Percentiles rank a stretch among this genome's conserved stretches.
Conservation (phyloP, 2,329 filamentous ascomycete genomes). For the Pseudogymnoascus sp. region DNA sequence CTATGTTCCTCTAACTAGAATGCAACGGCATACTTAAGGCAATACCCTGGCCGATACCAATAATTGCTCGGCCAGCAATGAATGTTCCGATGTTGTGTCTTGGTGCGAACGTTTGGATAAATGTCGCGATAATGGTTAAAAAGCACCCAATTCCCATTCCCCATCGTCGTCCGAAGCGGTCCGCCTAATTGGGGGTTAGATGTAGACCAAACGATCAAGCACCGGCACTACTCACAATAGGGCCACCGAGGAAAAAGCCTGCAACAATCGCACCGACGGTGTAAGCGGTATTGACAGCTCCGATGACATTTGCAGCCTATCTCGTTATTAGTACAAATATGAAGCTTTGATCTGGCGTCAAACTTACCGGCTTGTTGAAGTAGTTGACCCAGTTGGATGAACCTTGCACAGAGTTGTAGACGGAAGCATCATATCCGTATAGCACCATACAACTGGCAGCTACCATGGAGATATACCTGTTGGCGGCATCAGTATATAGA, state of each 20-base stretch:
- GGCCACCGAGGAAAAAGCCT: conserved; percentile 62
- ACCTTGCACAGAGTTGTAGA: conserved; percentile 65
- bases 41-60: conserved; percentile 63
- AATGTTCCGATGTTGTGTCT: conserved; percentile 55
- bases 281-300: conserved; percentile 59
- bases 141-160: conserved; percentile 60
- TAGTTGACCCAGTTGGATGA: conserved; percentile 58
- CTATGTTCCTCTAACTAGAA: not conserved
- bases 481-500: not conserved
- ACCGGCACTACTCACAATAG: conserved; percentile 35
- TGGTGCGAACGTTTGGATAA: conserved; percentile 60
- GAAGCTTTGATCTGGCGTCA: not conserved
- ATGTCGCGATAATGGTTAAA: conserved; percentile 59
- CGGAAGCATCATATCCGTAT: conserved; percentile 67
- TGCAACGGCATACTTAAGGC: conserved; percentile 44
- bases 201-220: not conserved
- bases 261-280: conserved; percentile 63
- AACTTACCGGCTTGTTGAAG: conserved; percentile 39
- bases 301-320: conserved; percentile 36
- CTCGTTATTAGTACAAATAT: conserved; percentile 21
- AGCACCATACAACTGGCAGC: conserved; percentile 68
- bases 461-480: conserved; percentile 59
- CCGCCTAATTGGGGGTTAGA: conserved; percentile 32
- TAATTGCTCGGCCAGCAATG: conserved; percentile 59
- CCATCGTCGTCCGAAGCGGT: conserved; percentile 52